phyloP scores from a whole-genome alignment of 2,329 filamentous ascomycete genomes.

The Phoma sp. region DNA sequence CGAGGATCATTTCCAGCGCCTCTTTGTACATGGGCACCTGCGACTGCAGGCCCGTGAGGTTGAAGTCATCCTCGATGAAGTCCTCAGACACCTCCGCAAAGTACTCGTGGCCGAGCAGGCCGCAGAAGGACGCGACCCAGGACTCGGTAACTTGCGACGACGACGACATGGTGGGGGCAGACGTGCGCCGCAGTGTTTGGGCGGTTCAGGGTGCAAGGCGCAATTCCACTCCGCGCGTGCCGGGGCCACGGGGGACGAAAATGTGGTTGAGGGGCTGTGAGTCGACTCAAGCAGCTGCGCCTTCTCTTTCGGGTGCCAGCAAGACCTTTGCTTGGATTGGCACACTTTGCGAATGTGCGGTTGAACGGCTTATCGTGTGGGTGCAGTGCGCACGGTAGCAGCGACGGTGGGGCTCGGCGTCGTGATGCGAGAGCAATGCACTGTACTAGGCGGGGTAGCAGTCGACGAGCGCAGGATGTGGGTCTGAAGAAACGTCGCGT shows the following conservation, averaged over 20 bases:
- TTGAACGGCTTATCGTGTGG: constrained; percentile 12
- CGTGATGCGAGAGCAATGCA: constrained; percentile 7
- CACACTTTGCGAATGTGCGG: neutral
- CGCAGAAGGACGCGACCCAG: constrained; percentile 98
- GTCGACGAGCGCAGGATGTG: constrained; percentile 7
- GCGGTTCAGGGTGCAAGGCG: constrained; percentile 26
- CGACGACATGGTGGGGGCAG: constrained; percentile 56
- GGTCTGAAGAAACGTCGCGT: neutral
- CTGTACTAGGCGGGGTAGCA: constrained; percentile 14
- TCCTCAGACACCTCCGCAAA: constrained; percentile 99
- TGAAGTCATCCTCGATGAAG: constrained; percentile 99
- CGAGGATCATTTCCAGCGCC: constrained; percentile 97
- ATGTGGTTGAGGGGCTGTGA: constrained; percentile 34
- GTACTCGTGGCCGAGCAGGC: constrained; percentile 94
- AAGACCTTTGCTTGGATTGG: neutral
- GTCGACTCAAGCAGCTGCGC: constrained; percentile 9
- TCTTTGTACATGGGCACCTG: constrained; percentile 99
- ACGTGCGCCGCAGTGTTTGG: constrained; percentile 23
- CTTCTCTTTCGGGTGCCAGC: neutral
- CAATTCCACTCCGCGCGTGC: constrained; percentile 26
- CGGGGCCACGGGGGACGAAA: constrained; percentile 35
- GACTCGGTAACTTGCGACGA: constrained; percentile 74
- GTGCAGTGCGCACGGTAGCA: constrained; percentile 12
- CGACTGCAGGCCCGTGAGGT: constrained; percentile 90
- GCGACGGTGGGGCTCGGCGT: constrained; percentile 16